phyloP scores from a whole-genome alignment of 257 asterid genomes.

The Gardenia jasminoides region DNA sequence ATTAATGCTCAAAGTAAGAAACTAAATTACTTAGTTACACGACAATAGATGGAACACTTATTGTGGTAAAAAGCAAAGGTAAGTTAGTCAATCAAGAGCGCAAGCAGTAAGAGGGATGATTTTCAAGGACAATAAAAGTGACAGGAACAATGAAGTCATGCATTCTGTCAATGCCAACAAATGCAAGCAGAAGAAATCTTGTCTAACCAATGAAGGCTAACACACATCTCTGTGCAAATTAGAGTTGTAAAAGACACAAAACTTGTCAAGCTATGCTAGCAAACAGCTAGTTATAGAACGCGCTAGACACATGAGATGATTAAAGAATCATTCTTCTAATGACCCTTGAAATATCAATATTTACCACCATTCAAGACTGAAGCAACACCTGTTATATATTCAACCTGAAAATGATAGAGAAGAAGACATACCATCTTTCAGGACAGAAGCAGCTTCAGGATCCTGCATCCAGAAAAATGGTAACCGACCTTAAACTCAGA shows the following conservation, averaged over 20 bases:
- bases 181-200: neutral
- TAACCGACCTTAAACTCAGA: slow-evolving; percentile 15
- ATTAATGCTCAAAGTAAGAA: neutral
- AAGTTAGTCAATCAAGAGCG: neutral
- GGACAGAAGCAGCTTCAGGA: slow-evolving; percentile 50
- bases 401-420: neutral
- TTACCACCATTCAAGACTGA: neutral
- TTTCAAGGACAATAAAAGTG: neutral
- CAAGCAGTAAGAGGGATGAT: neutral
- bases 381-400: neutral
- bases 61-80: neutral
- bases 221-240: neutral
- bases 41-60: neutral
- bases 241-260: neutral
- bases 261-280: neutral
- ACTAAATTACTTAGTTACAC: neutral
- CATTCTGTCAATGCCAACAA: neutral
- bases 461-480: slow-evolving; percentile 42
- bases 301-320: neutral
- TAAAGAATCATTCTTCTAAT: neutral
- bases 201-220: neutral
- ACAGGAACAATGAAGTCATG: neutral
- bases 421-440: slow-evolving; percentile 58
- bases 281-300: neutral
- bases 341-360: neutral